Evolutionary conservation across 2,329 filamentous ascomycete genomes (phyloP), one percentile per base, ranked within the genome.

Genomic region (Akanthomyces lecanii): DNA sequence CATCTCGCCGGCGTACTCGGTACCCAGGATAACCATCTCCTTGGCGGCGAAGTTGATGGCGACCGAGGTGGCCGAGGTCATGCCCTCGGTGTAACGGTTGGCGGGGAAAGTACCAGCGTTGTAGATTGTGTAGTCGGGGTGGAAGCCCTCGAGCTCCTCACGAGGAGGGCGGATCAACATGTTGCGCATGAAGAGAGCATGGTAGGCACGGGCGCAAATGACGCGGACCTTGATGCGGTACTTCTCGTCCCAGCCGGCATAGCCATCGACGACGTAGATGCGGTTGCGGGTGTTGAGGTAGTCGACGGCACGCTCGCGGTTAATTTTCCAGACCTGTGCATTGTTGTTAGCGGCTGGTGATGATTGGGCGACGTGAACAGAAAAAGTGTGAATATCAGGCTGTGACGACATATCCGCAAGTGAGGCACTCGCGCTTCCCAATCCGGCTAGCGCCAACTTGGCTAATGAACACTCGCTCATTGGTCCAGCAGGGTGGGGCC

Each of bases 21-120:
- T 99, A 77, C 95, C 95, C 63, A 99, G 88, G 76, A 99, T 99
- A 70, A 99, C 95, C 95, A 99, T 99, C 85, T 99, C 95, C 89
- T 97, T 97, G 75, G 97, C 93, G 75, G 90, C 90, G 73, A 99
- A 99, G 88, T 99, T 99, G 83, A 99, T 96, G 70, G 95, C 90
- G 59, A 99, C 94, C 10, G 95, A 99, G 59, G 95, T 99, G 66
- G 92, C 91, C 23, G 95, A 98, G 72, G 95, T 99, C 95, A 99
- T 99, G 74, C 95, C 93, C 77, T 92, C 91, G 65, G 95, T 99
- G 81, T 89, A 99, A 79, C 94, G 89, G 84, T 99, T 99, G 75
- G 95, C 95, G 53, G 95, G 95, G 90, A 99, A 99, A 66, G 91
- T 91, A 70, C 95, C 95, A 67, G 93, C 95, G 77, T 99, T 99